Base-by-base conservation (phyloP, 2,329 filamentous ascomycete genomes). In the Xylariaceae sp. region DNA sequence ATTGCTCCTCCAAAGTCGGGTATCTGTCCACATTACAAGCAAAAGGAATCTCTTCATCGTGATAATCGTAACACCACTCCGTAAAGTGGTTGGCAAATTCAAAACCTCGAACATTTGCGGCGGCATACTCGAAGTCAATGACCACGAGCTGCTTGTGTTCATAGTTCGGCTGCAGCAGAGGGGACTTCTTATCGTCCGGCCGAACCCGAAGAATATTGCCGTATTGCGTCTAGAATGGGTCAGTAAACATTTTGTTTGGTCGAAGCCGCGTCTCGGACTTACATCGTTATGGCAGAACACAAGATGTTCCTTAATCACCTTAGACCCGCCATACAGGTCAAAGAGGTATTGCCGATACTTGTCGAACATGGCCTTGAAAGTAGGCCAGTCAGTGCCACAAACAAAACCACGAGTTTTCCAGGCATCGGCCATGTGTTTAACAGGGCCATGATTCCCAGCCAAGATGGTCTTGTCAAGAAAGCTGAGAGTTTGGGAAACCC, bases 261-360 rank as follows among this genome's bases (percentile, higher is more conserved):
- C 13, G 47, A 47, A 17, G 37, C 37, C 11, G 18, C 13, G 48
- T 8, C 47, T 15, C 23, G 5, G 50, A 75, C 88, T 78, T 75
- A 95, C 92, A 81, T 99, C 94, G 69, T 96, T 97, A 73, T 99
- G 94, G n/a, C 92, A 90, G 79, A 99, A 99, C 0, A 97, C 86
- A 9, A 99, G 82, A 57, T 85, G 82, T 51, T 89, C 82, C 55
- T 88, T 88, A 58, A 97, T 80, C 53, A 82, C 83, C 39, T 83
- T 76, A 3, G 78, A 71, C 1, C 86, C 86, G 45, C 88, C 88
- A 73, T 92, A 94, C 67, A 85, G 82, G 45, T 82, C 80, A 55
- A 87, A 77, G n/a, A 97, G 76, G 79, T 88, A 88, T 17, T 78
- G 77, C 13, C 92, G 84, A 73, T 97, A 97, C 68, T 85, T 89